Evolutionary conservation across 2,329 filamentous ascomycete genomes (phyloP), one percentile per base, ranked within the genome.

Genomic region (Amphichorda felina): DNA sequence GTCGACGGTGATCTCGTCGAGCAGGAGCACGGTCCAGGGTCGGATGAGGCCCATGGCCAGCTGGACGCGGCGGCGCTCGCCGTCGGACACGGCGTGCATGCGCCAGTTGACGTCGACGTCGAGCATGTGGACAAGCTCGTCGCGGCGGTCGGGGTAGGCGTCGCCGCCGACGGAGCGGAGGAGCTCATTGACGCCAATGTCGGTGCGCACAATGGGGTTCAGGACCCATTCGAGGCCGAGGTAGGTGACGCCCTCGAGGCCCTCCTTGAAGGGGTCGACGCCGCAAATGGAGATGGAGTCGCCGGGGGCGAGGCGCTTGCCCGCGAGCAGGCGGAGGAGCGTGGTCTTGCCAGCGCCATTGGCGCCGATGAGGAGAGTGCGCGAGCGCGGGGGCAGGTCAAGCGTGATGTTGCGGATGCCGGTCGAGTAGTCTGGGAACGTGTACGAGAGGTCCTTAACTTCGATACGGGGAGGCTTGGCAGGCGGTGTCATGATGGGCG

Each of bases 311-410:
- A 98, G 83, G 38, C 88, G 86, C 66, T 96, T 96, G 53, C 91
- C 91, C 14, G 88, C 86, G 40, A 98, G 77, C 30, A 98, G 82
- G 40, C 88, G 88, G 32, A 98, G 79, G 38, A 98, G 79, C 1
- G 91, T 98, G 8, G 91, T 96, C 64, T 98, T 98, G 45, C 91
- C 91, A 15, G 91, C 89, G 43, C 91, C 91, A 59, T 98, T 98
- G 55, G 91, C 89, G 49, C 91, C 91, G 51, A 96, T 93, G 28
- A 96, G 71, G 11, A 96, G 74, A 2, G 89, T 94, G 41, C 91
- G 82, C 40, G 84, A 91, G 38, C 82, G 78, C 0, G 85, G 67
- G 3, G 91, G 89, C 17, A 96, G 75, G 41, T 77, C 66, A 37
- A 98, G 72, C 18, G 63, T 68, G 48, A 98, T 72, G 56, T 87